Evolutionary conservation across 2,329 filamentous ascomycete species (phyloP).

Genomic region (Stenocarpella maydis): DNA sequence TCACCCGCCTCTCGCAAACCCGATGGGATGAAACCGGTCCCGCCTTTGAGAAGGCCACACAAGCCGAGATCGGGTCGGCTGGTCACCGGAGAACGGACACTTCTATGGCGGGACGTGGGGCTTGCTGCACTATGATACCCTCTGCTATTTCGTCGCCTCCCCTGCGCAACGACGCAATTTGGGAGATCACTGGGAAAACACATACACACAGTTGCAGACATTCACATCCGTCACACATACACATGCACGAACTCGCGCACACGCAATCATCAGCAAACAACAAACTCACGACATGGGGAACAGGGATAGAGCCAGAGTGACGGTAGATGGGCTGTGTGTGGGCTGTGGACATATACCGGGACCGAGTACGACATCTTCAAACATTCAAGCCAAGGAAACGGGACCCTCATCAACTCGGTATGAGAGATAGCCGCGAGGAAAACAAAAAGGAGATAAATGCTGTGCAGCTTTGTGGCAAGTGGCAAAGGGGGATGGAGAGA

Average conservation of each 20-base stretch:
- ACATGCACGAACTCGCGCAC: background rate
- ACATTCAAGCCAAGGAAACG: background rate
- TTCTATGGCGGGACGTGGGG: conserved; percentile 5
- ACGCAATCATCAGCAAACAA: background rate
- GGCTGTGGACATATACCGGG: background rate
- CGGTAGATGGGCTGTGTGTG: background rate
- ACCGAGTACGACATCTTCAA: background rate
- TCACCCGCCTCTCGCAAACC: background rate
- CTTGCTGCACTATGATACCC: conserved; percentile 32
- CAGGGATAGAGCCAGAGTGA: conserved; percentile 10
- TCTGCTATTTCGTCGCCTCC: conserved; percentile 16
- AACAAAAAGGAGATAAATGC: background rate
- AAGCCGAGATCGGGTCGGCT: background rate
- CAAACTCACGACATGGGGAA: background rate
- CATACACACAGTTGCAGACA: background rate
- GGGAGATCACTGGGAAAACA: conserved; percentile 2
- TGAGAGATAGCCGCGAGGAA: background rate
- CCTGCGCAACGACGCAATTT: background rate
- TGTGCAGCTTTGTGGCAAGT: background rate
- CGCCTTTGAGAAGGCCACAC: background rate
- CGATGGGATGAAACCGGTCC: background rate
- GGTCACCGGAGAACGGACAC: conserved; percentile 5
- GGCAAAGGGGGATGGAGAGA: too few species aligned
- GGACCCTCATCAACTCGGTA: background rate
- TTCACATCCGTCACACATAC: background rate